A percentile compares a stretch with the other conserved stretches of the same genome.
Evolutionary conservation across 345 rosid genomes (phyloP).

Genomic region (Excoecaria agallocha): DNA sequence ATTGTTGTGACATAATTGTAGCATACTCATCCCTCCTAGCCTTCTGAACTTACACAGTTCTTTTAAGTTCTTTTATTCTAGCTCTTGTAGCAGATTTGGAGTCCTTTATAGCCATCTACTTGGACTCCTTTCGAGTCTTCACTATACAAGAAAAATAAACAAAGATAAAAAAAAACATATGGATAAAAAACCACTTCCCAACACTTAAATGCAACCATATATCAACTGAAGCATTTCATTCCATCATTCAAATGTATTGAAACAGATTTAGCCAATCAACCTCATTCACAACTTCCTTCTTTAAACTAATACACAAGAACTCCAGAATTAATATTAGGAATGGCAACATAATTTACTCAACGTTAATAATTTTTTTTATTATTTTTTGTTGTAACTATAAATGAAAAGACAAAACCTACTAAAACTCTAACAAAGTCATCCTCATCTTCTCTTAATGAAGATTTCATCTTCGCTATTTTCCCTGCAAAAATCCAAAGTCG

Average conservation of each 20-base stretch:
- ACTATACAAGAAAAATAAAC: constrained; percentile 38
- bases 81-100: constrained; percentile 56
- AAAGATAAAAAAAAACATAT: constrained; percentile 8
- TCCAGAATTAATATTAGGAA: no score
- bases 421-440: constrained; percentile 70
- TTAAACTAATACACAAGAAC: no score
- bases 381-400: background rate
- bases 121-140: constrained; percentile 77
- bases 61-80: constrained; percentile 56
- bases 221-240: constrained; percentile 5
- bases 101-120: constrained; percentile 61
- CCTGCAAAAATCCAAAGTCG: constrained; percentile 42
- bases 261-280: no score
- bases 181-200: background rate
- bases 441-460: constrained; percentile 70
- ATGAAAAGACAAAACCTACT: constrained; percentile 46
- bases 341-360: background rate
- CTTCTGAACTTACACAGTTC: constrained; percentile 49
- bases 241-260: background rate
- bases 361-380: no score
- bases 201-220: background rate
- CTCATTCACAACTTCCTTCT: no score
- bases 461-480: constrained; percentile 51
- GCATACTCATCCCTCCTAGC: constrained; percentile 62
- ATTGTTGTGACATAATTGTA: constrained; percentile 50